phyloP scores from a whole-genome alignment of 192 early-diverging fungal genomes.

The Polychytrium aggregatum region DNA sequence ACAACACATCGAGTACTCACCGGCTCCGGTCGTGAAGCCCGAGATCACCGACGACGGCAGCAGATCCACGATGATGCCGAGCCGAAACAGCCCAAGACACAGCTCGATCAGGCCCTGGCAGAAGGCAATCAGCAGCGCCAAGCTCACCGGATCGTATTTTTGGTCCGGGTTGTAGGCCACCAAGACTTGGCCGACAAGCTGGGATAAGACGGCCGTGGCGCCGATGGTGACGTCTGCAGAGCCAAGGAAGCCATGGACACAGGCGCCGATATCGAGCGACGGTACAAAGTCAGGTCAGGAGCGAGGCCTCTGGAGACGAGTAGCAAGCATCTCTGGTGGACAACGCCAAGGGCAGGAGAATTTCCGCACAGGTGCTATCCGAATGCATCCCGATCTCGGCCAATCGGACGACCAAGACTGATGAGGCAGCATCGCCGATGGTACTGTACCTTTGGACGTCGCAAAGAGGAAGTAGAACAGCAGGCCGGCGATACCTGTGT shows the following conservation, averaged over 20 bases:
- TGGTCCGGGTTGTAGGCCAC: slow-evolving; percentile 14
- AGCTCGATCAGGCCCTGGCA: slow-evolving; percentile 64
- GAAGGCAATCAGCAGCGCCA: slow-evolving; percentile 51
- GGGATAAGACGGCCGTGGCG: slow-evolving; percentile 66
- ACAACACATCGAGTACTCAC: no score
- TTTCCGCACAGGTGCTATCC: no score
- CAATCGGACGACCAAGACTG: no score
- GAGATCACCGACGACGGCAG: slow-evolving; percentile 71
- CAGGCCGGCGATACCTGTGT: slow-evolving; percentile 61
- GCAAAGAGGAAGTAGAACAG: slow-evolving; percentile 60
- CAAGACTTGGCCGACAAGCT: slow-evolving; percentile 58
- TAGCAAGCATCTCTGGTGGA: no score
- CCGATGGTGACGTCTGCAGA: slow-evolving; percentile 53
- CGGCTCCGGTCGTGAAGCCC: slow-evolving; percentile 80
- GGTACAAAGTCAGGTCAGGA: no score
- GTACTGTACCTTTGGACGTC: slow-evolving; percentile 61
- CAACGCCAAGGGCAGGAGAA: no score
- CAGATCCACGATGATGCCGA: slow-evolving; percentile 82
- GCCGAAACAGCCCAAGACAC: slow-evolving; percentile 62
- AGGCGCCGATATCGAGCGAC: background rate
- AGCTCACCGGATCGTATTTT: slow-evolving; percentile 23
- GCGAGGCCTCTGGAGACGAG: no score
- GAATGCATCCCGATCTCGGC: no score
- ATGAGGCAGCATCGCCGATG: no score
- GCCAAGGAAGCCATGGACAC: no score